Base-by-base conservation (phyloP, 2,329 filamentous ascomycete species). In the Akanthomyces muscarius region DNA sequence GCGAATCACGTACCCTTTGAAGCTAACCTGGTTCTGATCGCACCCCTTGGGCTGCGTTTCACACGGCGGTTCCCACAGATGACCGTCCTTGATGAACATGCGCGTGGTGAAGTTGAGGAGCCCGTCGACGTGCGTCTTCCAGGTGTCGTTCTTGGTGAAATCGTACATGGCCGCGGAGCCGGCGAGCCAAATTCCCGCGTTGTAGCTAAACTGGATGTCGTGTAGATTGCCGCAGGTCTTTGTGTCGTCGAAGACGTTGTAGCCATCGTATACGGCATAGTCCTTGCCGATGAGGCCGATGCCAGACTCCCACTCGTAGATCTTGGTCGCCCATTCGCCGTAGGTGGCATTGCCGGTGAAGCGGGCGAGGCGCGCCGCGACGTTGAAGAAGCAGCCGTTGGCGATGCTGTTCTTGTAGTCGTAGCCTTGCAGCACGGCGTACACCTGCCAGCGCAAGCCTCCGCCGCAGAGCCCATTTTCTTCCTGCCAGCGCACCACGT, bases 361-460 rank as follows among this genome's bases (percentile, higher is more conserved):
- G 13, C 88, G 81, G 0, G 89, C 89, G 7, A 96, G 81, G 14
- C 91, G 86, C 6, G 91, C 81, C 25, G 85, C 86, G 21, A 89
- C 71, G 72, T 89, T 88, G 76, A 89, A 89, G 74, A 89, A 88
- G 74, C 85, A 87, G 7, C 86, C 86, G 76, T 89, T 89, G 53
- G 85, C 85, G 68, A 89, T 87, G 28, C 83, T 81, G 75, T 89
- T 89, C 70, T 89, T 88, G 77, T 88, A 88, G 74, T 84, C 79
- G 75, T 79, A 88, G 57, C 91, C 91, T 61, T 81, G 84, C 76
- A 92, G 92, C 76, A 88, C 90, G 16, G 85, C 81, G 77, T 89
- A 93, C 65, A 96, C 89, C 77, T 96, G 92, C 92, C 92, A 96
- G 66, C 89, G 86, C 67, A 96, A 76, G 10, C 92, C 92, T 57